Evolutionary conservation across 2,329 filamentous ascomycete species (phyloP), one percentile per base, ranked within the genome.

Genomic region (Aureobasidium sp.): DNA sequence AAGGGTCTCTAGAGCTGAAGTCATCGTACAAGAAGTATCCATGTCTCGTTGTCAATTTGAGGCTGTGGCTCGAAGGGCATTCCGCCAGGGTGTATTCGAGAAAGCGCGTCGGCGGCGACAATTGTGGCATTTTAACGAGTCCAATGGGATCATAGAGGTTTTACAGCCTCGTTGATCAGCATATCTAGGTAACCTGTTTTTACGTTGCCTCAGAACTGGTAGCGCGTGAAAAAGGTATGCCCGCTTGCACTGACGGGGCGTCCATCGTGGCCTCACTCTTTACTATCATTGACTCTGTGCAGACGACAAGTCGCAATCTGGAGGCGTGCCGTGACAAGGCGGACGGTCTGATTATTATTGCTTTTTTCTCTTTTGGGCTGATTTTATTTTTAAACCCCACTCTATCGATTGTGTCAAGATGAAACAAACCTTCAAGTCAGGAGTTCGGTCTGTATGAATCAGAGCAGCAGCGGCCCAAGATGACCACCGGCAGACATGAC

Each of bases 341-440:
- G 17, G 42, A 9, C 17, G 29, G 27, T 17, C 45, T 45, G 29
- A 44, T 44, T 57, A 27, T 27, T 17, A 42, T 42, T 56, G 36
- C 52, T 42, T 57, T 57, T 57, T 9, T 9, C 5, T 3, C 1
- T 15, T 45, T 34, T 57, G 20, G 53, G 39, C 27, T 22, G 15
- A 41, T n/a, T 42, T 27, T 57, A 57, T 57, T 45, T 45, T 44
- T 57, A 57, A 57, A 57, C n/a, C n/a, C 11, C 8, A 53, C 45
- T 34, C 29, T 34, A 51, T 37, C n/a, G 31, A 37, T 22, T 36
- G 48, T 56, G 37, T 56, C 52, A 56, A 44, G 37, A 20, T 58
- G 55, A 48, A 58, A 58, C 55, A 37, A 47, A 29, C 17, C 14
- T 25, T 37, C 8, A 14, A 11, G 42, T 37, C 55, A 58, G 47